phyloP scores from a whole-genome alignment of 1,284 basidiomycete species.

The Stygiomarasmius scandens region DNA sequence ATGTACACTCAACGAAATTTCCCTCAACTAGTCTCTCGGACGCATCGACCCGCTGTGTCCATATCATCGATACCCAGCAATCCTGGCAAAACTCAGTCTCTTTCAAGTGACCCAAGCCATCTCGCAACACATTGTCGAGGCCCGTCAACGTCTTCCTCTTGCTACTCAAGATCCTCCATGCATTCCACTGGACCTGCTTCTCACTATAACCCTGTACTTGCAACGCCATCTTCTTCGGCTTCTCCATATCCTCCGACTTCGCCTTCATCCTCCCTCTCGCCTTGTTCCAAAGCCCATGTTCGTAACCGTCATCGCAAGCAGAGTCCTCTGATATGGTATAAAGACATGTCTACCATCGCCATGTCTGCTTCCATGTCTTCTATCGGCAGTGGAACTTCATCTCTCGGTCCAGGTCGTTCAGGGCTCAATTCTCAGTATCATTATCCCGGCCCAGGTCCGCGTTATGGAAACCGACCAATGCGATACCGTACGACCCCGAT shows the following conservation, averaged over 20 bases:
- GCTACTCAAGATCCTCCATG: background rate
- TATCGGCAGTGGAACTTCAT: background rate
- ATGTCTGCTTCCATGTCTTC: conserved; percentile 7
- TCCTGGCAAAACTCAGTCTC: background rate
- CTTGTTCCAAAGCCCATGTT: background rate
- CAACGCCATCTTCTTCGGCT: background rate
- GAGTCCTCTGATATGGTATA: conserved; percentile 16
- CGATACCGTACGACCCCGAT: conserved; percentile 1
- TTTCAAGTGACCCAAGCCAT: background rate
- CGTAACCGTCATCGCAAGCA: conserved; percentile 9
- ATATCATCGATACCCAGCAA: too few species aligned
- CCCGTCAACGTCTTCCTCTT: conserved; percentile 1
- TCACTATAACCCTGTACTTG: too few species aligned
- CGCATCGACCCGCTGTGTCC: background rate
- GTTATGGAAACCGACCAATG: background rate
- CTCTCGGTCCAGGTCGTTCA: conserved; percentile 1
- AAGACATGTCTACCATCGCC: conserved; percentile 6
- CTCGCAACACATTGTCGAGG: background rate
- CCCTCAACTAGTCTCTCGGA: background rate
- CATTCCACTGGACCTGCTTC: too few species aligned
- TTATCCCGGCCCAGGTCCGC: background rate
- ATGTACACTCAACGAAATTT: background rate
- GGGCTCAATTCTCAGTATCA: background rate
- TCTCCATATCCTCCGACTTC: background rate
- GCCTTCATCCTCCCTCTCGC: too few species aligned